Evolutionary conservation across 1,284 basidiomycete genomes (phyloP), one percentile per base, ranked within the genome.

Genomic region (Gomphus sp.): DNA sequence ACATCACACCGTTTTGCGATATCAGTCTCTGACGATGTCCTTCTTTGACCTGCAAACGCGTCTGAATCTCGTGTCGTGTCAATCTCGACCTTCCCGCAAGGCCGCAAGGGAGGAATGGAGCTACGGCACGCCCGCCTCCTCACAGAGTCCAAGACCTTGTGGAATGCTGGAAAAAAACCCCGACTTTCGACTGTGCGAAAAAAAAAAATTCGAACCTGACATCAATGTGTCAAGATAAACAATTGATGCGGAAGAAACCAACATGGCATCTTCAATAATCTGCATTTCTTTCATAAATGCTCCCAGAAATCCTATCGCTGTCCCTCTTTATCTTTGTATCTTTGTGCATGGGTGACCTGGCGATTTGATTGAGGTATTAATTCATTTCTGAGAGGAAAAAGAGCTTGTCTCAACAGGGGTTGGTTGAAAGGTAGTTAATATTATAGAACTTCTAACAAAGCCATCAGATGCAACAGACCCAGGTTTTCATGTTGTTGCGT

Each of bases 401-500:
- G 44, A 22, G 43, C 18, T 10, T 6, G 43, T 6, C 43, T 53
- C 52, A 57, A 2, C n/a, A 39, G 16, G 5, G 9, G 44, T 25
- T n/a, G n/a, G 14, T 9, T 49, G 39, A 12, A 37, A 22, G 22
- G 22, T 22, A 22, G 22, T 22, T 22, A 22, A 22, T 1, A 22
- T 22, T 22, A 22, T 22, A 56, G 61, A 61, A 22, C 62, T 45
- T 28, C 56, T 65, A 14, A 54, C 60, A 22, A 57, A 61, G 28
- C 64, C 64, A 33, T 45, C 59, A 25, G 57, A 64, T 45, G 55
- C 61, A 22, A 63, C 61, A 44, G 57, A 63, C 28, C 64, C 62
- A 18, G 59, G 61, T 4, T 65, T 63, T 47, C 62, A 63, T 48
- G 62, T 65, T 12, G 62, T 65, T 11, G 59, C 62, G 2, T 61